Conservation (phyloP, 1,139 yeast genomes). For the Pichia terricola region DNA sequence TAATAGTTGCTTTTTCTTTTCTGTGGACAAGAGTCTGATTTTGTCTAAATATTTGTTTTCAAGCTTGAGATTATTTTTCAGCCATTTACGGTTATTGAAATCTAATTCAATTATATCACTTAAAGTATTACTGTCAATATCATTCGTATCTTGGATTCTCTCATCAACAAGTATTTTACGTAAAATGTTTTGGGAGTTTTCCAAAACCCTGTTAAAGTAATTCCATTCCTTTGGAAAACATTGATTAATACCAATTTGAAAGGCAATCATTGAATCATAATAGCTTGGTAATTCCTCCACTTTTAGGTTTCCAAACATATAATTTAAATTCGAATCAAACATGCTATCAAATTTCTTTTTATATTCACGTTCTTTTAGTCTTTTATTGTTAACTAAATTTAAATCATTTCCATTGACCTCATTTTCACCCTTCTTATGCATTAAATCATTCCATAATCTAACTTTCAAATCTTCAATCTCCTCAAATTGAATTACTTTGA, state of each 20-base stretch:
- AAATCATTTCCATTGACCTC: not conserved
- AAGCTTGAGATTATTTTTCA: slow-evolving; percentile 38
- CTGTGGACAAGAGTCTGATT: slow-evolving; percentile 13
- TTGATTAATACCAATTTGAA: slow-evolving; percentile 46
- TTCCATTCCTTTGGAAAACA: slow-evolving; percentile 64
- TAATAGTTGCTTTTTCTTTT: slow-evolving; percentile 16
- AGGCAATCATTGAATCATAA: slow-evolving; percentile 66
- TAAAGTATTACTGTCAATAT: slow-evolving; percentile 12
- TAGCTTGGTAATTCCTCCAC: slow-evolving; percentile 62
- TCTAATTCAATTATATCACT: slow-evolving; percentile 50
- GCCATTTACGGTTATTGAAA: slow-evolving; percentile 47
- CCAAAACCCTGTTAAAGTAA: slow-evolving; percentile 51
- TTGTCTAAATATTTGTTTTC: slow-evolving; percentile 26
- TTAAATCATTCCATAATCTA: slow-evolving; percentile 34
- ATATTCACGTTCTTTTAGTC: slow-evolving; percentile 45
- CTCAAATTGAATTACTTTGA: slow-evolving; percentile 74
- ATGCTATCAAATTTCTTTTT: slow-evolving; percentile 53
- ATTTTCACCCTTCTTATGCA: slow-evolving; percentile 4
- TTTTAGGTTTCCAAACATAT: slow-evolving; percentile 29
- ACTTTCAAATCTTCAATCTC: slow-evolving; percentile 66
- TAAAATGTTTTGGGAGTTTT: slow-evolving; percentile 59
- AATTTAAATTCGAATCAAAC: slow-evolving; percentile 31
- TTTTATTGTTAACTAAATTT: slow-evolving; percentile 13
- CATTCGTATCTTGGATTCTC: slow-evolving; percentile 31
- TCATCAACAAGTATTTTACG: slow-evolving; percentile 32